Percentiles rank a stretch among this genome's conserved stretches.
Evolutionary conservation across 1,139 yeast genomes (phyloP).

Genomic region (Suhomyces bokatorum): DNA sequence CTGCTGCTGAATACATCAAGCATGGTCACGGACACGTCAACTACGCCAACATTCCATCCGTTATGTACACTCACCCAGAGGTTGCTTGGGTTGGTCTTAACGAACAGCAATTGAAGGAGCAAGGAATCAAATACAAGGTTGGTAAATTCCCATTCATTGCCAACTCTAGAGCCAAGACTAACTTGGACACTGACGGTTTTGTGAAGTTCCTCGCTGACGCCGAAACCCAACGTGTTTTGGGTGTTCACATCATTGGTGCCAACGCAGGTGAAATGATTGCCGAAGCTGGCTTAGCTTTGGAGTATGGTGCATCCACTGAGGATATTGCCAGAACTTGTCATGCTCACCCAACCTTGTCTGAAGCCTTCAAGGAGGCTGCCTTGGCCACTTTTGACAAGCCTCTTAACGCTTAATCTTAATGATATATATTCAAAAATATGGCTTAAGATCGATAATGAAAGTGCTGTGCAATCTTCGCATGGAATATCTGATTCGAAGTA

Average conservation of each 20-base stretch:
- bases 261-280: conserved; percentile 99
- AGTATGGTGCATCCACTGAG: conserved; percentile 98
- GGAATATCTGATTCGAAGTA: too few species aligned
- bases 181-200: conserved; percentile 94
- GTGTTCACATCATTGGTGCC: conserved; percentile 96
- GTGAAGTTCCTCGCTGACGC: conserved; percentile 96
- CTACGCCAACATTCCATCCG: conserved; percentile 96
- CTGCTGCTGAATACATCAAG: conserved; percentile 94
- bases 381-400: conserved; percentile 89
- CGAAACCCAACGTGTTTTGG: conserved; percentile 94
- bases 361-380: conserved; percentile 98
- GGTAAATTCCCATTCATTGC: conserved; percentile 99
- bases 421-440: conserved; percentile 4
- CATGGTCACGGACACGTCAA: conserved; percentile 96
- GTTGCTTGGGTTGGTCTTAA: conserved; percentile 99
- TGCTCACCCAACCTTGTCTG: conserved; percentile 97
- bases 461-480: too few species aligned
- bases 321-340: conserved; percentile 97
- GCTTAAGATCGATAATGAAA: background rate
- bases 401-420: conserved; percentile 61
- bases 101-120: conserved; percentile 93
- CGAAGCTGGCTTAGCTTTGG: conserved; percentile 95
- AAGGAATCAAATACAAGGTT: conserved; percentile 86
- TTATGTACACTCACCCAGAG: conserved; percentile 98
- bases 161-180: conserved; percentile 99